Conservation (phyloP, 2,329 filamentous ascomycete species). For the Phoma herbarum region DNA sequence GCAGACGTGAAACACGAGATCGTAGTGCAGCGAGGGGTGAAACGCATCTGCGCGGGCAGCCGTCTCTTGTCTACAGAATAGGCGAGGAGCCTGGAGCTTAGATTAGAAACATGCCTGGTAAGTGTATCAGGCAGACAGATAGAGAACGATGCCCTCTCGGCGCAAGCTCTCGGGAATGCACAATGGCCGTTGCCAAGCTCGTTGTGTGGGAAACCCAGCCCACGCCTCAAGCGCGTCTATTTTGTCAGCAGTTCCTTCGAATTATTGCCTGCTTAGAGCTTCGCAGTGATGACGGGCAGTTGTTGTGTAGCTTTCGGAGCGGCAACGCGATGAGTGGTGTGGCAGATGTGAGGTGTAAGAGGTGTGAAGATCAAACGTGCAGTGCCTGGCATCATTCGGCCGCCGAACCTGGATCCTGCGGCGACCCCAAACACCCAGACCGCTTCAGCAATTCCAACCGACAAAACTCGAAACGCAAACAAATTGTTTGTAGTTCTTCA, state of each 20-base stretch:
- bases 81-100: slow-evolving; percentile 9
- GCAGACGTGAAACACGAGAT: slow-evolving; percentile 33
- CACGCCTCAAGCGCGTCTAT: neutral
- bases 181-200: neutral
- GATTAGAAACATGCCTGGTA: slow-evolving; percentile 21
- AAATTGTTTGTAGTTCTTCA: neutral
- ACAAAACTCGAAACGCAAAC: neutral
- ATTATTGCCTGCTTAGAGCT: neutral
- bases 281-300: too few relatives aligned
- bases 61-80: slow-evolving; percentile 15
- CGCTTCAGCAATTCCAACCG: neutral
- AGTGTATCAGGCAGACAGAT: slow-evolving; percentile 15
- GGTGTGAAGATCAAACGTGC: slow-evolving; percentile 20
- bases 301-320: neutral
- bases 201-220: neutral
- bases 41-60: slow-evolving; percentile 29
- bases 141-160: neutral
- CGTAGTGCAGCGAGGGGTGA: slow-evolving; percentile 34
- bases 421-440: neutral
- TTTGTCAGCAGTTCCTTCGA: too few relatives aligned
- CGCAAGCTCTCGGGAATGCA: neutral
- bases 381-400: slow-evolving; percentile 4
- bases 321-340: slow-evolving; percentile 1
- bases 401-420: slow-evolving; percentile 4
- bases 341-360: slow-evolving; percentile 14